Evolutionary conservation across 805 yeast genomes (phyloP).

Genomic region (Yarrowia sp.): DNA sequence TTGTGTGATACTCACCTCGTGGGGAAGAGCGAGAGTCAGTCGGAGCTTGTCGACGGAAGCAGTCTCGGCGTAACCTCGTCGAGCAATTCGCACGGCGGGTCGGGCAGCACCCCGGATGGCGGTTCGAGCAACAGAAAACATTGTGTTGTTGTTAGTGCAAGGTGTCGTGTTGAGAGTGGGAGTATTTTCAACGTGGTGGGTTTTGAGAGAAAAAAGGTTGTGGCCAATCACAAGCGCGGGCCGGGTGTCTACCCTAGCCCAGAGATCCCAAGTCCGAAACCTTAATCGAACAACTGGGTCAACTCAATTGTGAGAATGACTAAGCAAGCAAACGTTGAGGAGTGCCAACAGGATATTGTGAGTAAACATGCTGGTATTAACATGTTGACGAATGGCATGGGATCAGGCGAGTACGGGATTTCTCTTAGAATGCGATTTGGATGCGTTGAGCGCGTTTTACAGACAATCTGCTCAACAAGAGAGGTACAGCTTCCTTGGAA

Average conservation of each 20-base stretch:
- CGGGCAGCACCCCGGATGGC: conserved; percentile 40
- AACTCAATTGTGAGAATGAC: no score
- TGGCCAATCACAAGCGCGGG: conserved; percentile 26
- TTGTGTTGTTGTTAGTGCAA: conserved; percentile 36
- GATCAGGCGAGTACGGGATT: no score
- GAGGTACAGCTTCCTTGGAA: no score
- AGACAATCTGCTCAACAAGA: no score
- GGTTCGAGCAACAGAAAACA: conserved; percentile 40
- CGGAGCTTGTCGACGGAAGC: conserved; percentile 74
- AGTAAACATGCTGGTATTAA: no score
- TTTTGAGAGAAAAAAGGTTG: conserved; percentile 37
- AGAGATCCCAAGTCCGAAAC: conserved; percentile 23
- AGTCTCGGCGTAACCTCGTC: conserved; percentile 88
- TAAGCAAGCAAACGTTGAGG: no score
- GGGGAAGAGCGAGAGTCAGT: conserved; percentile 90
- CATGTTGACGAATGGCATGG: no score
- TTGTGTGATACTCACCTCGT: conserved; percentile 56
- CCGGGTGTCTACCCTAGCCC: conserved; percentile 1
- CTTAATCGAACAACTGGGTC: not conserved
- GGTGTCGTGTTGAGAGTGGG: conserved; percentile 38
- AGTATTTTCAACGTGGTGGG: conserved; percentile 34
- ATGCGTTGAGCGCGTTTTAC: no score
- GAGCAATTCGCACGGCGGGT: conserved; percentile 48
- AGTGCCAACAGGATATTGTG: no score
- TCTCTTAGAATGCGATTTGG: no score